A percentile compares a stretch with the other conserved stretches of the same genome.
Evolutionary conservation across 2,329 filamentous ascomycete species (phyloP).

Genomic region (Cladosporium sp.): DNA sequence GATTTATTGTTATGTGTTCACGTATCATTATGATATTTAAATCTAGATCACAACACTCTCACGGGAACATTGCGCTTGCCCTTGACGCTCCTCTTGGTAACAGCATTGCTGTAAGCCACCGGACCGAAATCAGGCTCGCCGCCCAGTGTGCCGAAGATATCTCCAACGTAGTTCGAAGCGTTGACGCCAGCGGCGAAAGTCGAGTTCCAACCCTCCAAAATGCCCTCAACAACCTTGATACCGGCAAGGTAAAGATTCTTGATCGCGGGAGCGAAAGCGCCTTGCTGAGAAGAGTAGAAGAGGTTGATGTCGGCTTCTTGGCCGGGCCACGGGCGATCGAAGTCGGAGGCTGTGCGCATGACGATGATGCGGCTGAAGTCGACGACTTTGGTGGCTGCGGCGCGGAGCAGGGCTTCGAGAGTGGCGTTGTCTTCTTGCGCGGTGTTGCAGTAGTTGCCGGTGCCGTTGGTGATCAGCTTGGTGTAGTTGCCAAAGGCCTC

Average conservation of each 20-base stretch:
- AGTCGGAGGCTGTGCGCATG: slow-evolving; percentile 66
- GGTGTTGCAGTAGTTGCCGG: slow-evolving; percentile 64
- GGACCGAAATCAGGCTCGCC: slow-evolving; percentile 35
- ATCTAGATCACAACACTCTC: neutral
- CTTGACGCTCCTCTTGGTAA: slow-evolving; percentile 25
- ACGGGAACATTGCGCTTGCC: neutral
- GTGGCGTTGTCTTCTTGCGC: slow-evolving; percentile 71
- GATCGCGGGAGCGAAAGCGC: slow-evolving; percentile 60
- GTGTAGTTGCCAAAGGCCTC: slow-evolving; percentile 64
- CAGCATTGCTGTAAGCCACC: slow-evolving; percentile 22
- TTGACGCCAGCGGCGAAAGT: slow-evolving; percentile 56
- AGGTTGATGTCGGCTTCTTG: slow-evolving; percentile 57
- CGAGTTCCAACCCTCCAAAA: slow-evolving; percentile 57
- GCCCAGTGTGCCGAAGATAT: slow-evolving; percentile 63
- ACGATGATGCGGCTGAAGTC: slow-evolving; percentile 66
- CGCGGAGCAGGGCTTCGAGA: slow-evolving; percentile 61
- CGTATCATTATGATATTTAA: neutral
- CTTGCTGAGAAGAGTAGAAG: slow-evolving; percentile 58
- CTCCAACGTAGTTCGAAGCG: slow-evolving; percentile 57
- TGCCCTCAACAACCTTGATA: slow-evolving; percentile 60
- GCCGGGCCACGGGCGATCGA: slow-evolving; percentile 63
- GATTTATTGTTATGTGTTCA: no score
- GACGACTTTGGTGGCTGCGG: slow-evolving; percentile 52
- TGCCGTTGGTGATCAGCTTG: slow-evolving; percentile 62
- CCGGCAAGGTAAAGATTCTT: slow-evolving; percentile 65